Conservation (phyloP, 768 basidiomycete genomes). For the Termitomyces sp. region DNA sequence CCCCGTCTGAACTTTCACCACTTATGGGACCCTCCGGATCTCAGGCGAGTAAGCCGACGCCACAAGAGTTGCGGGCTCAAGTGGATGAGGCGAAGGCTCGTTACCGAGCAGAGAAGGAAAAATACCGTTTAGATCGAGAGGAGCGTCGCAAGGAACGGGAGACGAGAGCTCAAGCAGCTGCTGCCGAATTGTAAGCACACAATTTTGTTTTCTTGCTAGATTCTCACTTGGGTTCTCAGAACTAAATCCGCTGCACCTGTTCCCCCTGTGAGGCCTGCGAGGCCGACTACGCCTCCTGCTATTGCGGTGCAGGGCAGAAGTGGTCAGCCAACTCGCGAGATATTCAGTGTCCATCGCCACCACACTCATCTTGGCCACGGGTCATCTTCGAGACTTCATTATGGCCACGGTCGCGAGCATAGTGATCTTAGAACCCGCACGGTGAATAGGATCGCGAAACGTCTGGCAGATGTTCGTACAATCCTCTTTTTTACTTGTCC, state of each 20-base stretch:
- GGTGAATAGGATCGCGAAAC: slow-evolving; percentile 47
- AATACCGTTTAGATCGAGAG: slow-evolving; percentile 58
- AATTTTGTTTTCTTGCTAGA: not conserved
- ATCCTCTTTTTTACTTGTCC: not conserved
- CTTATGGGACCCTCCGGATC: slow-evolving; percentile 17
- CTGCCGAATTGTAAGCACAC: slow-evolving; percentile 7
- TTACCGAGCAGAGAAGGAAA: slow-evolving; percentile 71
- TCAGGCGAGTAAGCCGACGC: slow-evolving; percentile 17
- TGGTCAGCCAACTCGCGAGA: slow-evolving; percentile 59
- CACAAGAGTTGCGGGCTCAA: slow-evolving; percentile 38
- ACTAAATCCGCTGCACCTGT: not conserved
- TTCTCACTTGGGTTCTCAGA: not conserved
- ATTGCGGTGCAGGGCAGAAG: slow-evolving; percentile 63
- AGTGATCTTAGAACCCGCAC: slow-evolving; percentile 35
- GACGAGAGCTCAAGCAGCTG: slow-evolving; percentile 11
- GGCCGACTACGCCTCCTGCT: slow-evolving; percentile 11
- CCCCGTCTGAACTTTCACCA: slow-evolving; percentile 1
- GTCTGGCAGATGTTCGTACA: slow-evolving; percentile 59
- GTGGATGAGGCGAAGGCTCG: slow-evolving; percentile 63
- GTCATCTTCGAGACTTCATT: slow-evolving; percentile 20
- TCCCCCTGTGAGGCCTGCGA: not conserved
- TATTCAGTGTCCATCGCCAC: slow-evolving; percentile 49
- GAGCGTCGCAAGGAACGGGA: slow-evolving; percentile 38
- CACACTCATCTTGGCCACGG: slow-evolving; percentile 39
- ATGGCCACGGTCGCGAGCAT: slow-evolving; percentile 12